These are phyloP conservation scores for Neofusicoccum cordaticola DNA, from an alignment of 2,329 filamentous ascomycete genomes.

Conservation along the genomic window DNA sequence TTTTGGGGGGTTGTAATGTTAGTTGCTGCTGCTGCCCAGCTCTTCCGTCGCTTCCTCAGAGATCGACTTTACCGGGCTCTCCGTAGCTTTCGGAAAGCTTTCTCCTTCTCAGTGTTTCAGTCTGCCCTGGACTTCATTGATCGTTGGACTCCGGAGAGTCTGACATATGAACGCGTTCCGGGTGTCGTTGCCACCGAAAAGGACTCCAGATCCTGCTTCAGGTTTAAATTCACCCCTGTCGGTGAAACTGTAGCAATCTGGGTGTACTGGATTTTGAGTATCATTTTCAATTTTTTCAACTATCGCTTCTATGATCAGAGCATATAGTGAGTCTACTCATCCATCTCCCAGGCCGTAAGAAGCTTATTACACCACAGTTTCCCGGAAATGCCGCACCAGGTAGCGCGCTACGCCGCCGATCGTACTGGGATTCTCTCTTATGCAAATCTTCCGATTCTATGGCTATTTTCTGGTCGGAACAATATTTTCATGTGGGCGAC, in stretches of 20 bases:
- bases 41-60: background rate
- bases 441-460: slow-evolving; percentile 39
- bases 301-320: slow-evolving; percentile 6
- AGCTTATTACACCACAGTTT: background rate
- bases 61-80: background rate
- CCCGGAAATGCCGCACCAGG: background rate
- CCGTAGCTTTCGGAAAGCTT: background rate
- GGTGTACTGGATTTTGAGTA: background rate
- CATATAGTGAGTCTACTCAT: background rate
- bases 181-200: background rate
- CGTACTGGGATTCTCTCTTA: background rate
- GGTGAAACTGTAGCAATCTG: background rate
- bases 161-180: background rate
- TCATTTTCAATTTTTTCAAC: background rate
- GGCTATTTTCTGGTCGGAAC: slow-evolving; percentile 66
- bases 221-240: background rate
- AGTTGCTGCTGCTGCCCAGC: background rate
- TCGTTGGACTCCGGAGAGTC: background rate
- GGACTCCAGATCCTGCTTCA: slow-evolving; percentile 1
- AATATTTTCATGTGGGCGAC: slow-evolving; percentile 65
- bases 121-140: background rate
- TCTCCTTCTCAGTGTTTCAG: background rate
- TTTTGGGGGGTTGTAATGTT: background rate
- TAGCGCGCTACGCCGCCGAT: background rate
- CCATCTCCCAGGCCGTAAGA: background rate